Conservation (phyloP, 2,329 filamentous ascomycete species). For the Fusarium bactridioides region DNA sequence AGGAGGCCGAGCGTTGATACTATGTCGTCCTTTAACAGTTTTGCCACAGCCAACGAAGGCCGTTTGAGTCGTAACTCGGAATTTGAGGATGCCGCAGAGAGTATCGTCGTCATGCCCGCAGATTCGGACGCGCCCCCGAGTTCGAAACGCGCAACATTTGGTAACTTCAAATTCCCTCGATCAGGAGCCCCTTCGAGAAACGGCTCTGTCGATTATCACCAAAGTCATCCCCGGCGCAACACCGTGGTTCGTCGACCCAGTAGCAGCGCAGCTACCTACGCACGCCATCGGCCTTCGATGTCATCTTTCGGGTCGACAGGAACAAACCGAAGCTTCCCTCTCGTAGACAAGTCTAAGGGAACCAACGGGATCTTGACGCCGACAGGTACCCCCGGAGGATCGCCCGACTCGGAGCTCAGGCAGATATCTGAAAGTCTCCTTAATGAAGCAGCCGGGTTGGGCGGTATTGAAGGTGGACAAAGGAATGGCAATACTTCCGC, state of each 20-base stretch:
- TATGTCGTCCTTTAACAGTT: slow-evolving; percentile 61
- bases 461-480: slow-evolving; percentile 45
- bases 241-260: slow-evolving; percentile 54
- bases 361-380: slow-evolving; percentile 55
- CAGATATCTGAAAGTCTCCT: slow-evolving; percentile 59
- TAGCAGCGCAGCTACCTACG: slow-evolving; percentile 23
- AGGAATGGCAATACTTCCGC: slow-evolving; percentile 46
- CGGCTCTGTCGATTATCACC: slow-evolving; percentile 39
- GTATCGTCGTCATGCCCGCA: slow-evolving; percentile 32
- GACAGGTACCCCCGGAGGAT: slow-evolving; percentile 51
- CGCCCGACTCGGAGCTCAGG: slow-evolving; percentile 58
- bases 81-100: slow-evolving; percentile 26
- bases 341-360: slow-evolving; percentile 61
- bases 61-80: slow-evolving; percentile 50
- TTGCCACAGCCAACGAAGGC: slow-evolving; percentile 65
- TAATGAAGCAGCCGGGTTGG: slow-evolving; percentile 56
- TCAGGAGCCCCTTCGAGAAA: slow-evolving; percentile 22
- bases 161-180: slow-evolving; percentile 39
- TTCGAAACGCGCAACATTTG: slow-evolving; percentile 39
- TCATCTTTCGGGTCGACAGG: slow-evolving; percentile 66
- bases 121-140: slow-evolving; percentile 31
- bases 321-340: slow-evolving; percentile 68
- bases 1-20: slow-evolving; percentile 59
- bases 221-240: slow-evolving; percentile 38
- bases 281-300: slow-evolving; percentile 56